phyloP scores from a whole-genome alignment of 1,284 basidiomycete species.

The Rhodotorula sp. region DNA sequence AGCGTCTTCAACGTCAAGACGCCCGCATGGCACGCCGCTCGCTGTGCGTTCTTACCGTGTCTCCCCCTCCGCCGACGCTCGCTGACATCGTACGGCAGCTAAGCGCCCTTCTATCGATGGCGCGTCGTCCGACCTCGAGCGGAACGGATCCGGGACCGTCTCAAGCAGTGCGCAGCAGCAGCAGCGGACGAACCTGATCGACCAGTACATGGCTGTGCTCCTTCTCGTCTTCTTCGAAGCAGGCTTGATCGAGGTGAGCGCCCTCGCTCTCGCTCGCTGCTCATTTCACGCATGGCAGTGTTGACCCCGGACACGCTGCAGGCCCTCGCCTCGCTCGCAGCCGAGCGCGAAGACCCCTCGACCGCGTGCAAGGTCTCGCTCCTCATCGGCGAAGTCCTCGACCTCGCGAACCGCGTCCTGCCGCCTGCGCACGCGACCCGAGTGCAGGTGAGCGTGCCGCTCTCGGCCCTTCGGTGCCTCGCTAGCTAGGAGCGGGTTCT shows the following conservation, averaged over 20 bases:
- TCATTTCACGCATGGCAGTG: not conserved
- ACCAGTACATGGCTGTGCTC: conserved; percentile 91
- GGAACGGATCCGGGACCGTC: too few relatives aligned
- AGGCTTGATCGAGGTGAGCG: conserved; percentile 76
- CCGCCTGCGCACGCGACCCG: conserved; percentile 77
- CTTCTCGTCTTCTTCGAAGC: conserved; percentile 82
- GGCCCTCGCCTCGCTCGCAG: conserved; percentile 77
- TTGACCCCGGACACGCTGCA: conserved; percentile 49
- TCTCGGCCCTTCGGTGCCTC: not conserved
- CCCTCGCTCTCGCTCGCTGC: not conserved
- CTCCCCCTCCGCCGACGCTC: not conserved
- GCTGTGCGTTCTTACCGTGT: conserved; percentile 55
- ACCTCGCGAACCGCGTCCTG: conserved; percentile 84
- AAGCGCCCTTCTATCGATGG: not conserved
- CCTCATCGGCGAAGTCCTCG: conserved; percentile 86
- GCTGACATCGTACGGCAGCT: conserved; percentile 1
- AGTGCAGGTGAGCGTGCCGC: conserved; percentile 64
- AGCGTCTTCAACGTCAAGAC: conserved; percentile 87
- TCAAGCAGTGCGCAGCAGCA: not conserved
- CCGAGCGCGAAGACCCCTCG: conserved; percentile 64
- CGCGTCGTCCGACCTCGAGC: not conserved
- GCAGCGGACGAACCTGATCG: conserved; percentile 66
- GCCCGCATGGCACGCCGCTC: conserved; percentile 79
- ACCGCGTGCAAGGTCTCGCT: conserved; percentile 84
- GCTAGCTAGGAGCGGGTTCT: not conserved